A percentile compares a stretch with the other conserved stretches of the same genome.
phyloP scores from a whole-genome alignment of 2,329 filamentous ascomycete species.

The Helotiales sp. region DNA sequence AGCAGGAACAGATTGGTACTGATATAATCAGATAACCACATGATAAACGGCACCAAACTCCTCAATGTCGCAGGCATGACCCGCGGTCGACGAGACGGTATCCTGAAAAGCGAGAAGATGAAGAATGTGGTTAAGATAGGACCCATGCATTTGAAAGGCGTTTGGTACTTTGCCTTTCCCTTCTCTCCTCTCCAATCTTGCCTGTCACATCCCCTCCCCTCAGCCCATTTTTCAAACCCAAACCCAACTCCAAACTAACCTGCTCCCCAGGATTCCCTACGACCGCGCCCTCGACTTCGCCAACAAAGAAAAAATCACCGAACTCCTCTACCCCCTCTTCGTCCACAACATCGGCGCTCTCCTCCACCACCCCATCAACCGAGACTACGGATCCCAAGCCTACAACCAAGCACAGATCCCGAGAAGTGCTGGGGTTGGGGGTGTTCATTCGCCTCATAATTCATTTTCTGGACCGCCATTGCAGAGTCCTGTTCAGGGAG shows the following conservation, averaged over 20 bases:
- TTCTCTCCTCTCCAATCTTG: neutral
- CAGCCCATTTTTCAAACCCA: neutral
- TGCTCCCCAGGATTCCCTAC: constrained; percentile 77
- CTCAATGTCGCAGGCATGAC: constrained; percentile 98
- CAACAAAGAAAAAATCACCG: constrained; percentile 98
- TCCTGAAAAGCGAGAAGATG: constrained; percentile 94
- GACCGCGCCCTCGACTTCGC: constrained; percentile 94
- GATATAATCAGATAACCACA: constrained; percentile 75
- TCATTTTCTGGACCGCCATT: neutral
- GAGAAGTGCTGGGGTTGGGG: neutral
- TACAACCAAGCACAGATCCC: constrained; percentile 11
- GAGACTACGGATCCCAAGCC: constrained; percentile 42
- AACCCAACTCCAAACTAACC: neutral
- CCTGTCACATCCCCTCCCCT: neutral
- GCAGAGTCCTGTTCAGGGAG: neutral
- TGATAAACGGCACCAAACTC: constrained; percentile 98
- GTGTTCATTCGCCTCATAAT: neutral
- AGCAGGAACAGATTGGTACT: neutral
- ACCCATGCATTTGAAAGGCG: constrained; percentile 96
- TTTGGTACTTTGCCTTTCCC: constrained; percentile 65
- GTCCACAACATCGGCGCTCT: constrained; percentile 95
- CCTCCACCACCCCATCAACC: constrained; percentile 89
- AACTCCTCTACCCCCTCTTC: constrained; percentile 89
- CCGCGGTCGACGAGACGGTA: constrained; percentile 87
- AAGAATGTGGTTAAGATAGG: constrained; percentile 97